Conservation (phyloP, 495 filamentous ascomycete species). For the Aspergillus avenaceus region DNA sequence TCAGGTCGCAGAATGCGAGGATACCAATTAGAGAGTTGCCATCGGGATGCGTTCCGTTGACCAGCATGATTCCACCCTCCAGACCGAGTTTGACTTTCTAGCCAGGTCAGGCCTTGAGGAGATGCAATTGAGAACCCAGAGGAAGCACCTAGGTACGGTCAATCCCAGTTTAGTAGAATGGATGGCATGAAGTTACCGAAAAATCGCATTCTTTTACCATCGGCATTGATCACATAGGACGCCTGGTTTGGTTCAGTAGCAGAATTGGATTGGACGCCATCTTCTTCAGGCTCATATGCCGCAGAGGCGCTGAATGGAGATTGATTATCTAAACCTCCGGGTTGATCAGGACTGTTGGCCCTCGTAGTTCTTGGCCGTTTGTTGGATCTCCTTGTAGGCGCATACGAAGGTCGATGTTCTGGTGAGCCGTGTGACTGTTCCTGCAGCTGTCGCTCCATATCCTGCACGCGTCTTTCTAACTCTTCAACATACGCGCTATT, state of each 20-base stretch:
- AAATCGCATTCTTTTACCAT: constrained; percentile 12
- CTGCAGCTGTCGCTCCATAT: not conserved
- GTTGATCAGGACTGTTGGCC: not conserved
- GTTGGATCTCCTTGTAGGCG: no score
- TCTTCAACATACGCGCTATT: constrained; percentile 4
- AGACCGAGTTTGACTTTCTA: not conserved
- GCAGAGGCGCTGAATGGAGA: not conserved
- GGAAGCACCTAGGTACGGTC: constrained; percentile 7
- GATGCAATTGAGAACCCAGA: constrained; percentile 8
- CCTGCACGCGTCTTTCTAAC: constrained; percentile 1
- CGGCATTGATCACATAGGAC: constrained; percentile 7
- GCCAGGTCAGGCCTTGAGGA: not conserved
- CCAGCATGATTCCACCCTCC: not conserved
- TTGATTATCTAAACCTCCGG: not conserved
- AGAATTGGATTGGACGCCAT: not conserved
- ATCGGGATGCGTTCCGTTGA: not conserved
- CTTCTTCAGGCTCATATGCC: not conserved
- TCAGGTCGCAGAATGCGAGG: constrained; percentile 11
- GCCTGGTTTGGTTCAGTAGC: not conserved
- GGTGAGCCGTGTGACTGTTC: not conserved
- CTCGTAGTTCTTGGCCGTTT: no score
- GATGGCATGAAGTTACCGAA: constrained; percentile 8
- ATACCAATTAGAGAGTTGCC: constrained; percentile 11
- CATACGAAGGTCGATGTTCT: not conserved
- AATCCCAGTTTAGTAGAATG: not conserved